Evolutionary conservation across 805 yeast genomes (phyloP).

Genomic region (Candida boidinii): DNA sequence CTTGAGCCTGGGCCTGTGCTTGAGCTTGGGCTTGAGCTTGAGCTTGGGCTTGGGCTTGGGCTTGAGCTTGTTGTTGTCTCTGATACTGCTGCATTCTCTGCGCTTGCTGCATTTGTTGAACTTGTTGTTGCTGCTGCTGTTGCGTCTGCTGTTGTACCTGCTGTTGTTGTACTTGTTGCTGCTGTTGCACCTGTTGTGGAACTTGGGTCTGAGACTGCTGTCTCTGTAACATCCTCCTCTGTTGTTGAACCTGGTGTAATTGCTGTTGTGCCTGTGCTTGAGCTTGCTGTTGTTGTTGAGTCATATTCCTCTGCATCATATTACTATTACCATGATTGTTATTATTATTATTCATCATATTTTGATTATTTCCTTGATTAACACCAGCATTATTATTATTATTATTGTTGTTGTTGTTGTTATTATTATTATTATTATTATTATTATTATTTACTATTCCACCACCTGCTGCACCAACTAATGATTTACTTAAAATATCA

Average conservation of each 20-base stretch:
- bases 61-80: background rate
- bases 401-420: slow-evolving; percentile 5
- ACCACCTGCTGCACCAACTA: slow-evolving; percentile 22
- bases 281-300: no score
- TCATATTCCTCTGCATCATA: no score
- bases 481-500: slow-evolving; percentile 49
- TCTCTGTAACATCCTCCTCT: no score
- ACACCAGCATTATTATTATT: background rate
- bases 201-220: slow-evolving; percentile 2
- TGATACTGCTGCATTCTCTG: background rate
- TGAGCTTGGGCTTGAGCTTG: background rate
- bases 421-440: slow-evolving; percentile 5
- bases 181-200: background rate
- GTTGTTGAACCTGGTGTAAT: no score
- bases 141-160: background rate
- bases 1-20: background rate
- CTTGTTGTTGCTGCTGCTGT: slow-evolving; percentile 1
- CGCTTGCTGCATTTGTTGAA: background rate
- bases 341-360: no score
- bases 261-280: no score
- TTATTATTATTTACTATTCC: slow-evolving; percentile 16
- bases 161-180: background rate
- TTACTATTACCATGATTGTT: no score
- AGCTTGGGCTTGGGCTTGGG: slow-evolving; percentile 1
- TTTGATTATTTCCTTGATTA: background rate